Base-by-base conservation (phyloP, 139 green algal genomes). In the Chlorella sp. region DNA sequence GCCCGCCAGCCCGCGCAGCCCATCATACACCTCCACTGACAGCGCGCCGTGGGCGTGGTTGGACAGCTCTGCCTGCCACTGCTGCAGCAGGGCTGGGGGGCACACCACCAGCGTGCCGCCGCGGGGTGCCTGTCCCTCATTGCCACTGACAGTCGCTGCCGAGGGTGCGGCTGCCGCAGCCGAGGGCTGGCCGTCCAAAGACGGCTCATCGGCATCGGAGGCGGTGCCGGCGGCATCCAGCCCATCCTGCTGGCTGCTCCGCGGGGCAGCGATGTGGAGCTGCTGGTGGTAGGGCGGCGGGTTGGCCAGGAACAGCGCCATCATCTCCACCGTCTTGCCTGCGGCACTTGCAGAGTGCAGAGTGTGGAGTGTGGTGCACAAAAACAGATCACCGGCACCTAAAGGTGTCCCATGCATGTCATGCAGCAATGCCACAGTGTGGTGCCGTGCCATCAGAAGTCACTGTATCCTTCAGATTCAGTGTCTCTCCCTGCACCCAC, bases 31-130 rank as follows among this genome's bases (percentile, higher is more conserved):
- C 78, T 90, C 88, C 70, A 96, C 91, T 41, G 56, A 72, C 55
- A 90, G 84, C 1, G 79, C 64, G 68, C 82, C 87, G 16, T n/a
- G 57, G 32, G 93, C 79, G 80, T 95, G 92, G 80, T 67, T 83
- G n/a, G 71, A 32, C 30, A 90, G 88, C 83, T 96, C 93, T 0
- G 62, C 67, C 39, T 84, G 62, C 93, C 93, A 96, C 85, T 96
- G 93, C 30, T 92, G 91, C 85, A 96, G 88, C 78, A 97, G 86
- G 16, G 88, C 91, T 20, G 94, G 88, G 5, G 89, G 74, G 74
- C 92, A 95, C 44, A 96, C 89, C 60, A 92, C 87, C 57, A 96
- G 88, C 47, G 93, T 96, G 47, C 78, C 88, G n/a, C 86, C 91
- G 5, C n/a, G 41, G 0, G 51, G 34, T 0, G 4, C 6, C 68